Evolutionary conservation across 768 basidiomycete genomes (phyloP), one percentile per base, ranked within the genome.

Genomic region (Auricularia cornea): DNA sequence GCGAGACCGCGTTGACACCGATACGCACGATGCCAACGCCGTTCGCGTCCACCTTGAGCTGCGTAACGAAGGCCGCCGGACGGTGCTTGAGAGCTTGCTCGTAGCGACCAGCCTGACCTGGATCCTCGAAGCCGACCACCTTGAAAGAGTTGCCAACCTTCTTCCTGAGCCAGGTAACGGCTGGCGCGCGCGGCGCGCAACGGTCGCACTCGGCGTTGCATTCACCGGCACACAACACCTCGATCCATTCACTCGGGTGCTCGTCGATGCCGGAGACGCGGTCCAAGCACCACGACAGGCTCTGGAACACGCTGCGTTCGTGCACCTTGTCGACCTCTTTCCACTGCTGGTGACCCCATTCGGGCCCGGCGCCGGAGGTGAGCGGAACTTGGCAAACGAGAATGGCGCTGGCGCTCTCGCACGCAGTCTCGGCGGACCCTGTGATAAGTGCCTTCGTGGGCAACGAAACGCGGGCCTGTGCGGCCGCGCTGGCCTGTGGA

Each of bases 41-140:
- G 48, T 84, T 74, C 26, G 84, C 82, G 60, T 63, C 71, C 61
- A 83, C 81, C 68, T 82, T 87, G 32, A 94, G 80, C 70, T 94
- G 92, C 0, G 94, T 90, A 60, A 95, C 83, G 71, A 97, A 93
- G 0, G 94, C 87, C 56, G 79, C 84, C 0, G 95, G 95, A 23
- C 95, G 86, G 62, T 82, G 80, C 76, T 98, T 98, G 63, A 98
- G 79, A 26, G 88, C 82, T 60, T 91, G 85, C 71, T 98, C 95
- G 70, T 92, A 97, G 70, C 87, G 83, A 5, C 93, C 94, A 51
- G 95, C 94, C 70, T 96, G 85, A 12, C 85, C 78, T 20, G 90
- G 82, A 69, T 97, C 91, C 69, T 98, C 95, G 33, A 93, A 77
- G 0, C 92, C 86, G n/a, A n/a, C n/a, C n/a, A n/a, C n/a, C 26